A percentile compares a stretch with the other conserved stretches of the same genome.
Evolutionary conservation across 352 stramenopile species (phyloP).

Genomic region (Phytophthora constricta): DNA sequence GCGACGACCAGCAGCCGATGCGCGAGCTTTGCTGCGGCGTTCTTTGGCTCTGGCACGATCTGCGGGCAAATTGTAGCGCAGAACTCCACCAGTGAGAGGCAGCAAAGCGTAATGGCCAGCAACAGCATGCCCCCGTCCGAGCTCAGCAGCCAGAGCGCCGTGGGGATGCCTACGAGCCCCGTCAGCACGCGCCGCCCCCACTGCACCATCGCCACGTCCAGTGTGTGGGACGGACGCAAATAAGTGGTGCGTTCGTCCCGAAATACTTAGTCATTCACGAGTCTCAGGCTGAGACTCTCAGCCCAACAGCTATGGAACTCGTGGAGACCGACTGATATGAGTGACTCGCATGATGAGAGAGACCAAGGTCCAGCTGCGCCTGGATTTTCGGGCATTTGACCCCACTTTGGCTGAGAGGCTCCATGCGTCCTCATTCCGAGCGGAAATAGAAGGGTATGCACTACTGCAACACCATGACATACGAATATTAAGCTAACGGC

Average conservation of each 20-base stretch:
- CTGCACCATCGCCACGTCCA: constrained; percentile 50
- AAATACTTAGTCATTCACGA: not conserved
- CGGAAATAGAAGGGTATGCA: no score
- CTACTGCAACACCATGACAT: no score
- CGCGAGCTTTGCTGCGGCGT: constrained; percentile 5
- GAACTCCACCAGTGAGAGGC: constrained; percentile 68
- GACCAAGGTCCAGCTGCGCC: no score
- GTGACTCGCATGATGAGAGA: no score
- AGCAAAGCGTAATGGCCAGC: constrained; percentile 57
- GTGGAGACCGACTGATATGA: no score
- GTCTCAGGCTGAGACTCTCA: no score
- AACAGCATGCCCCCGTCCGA: constrained; percentile 56
- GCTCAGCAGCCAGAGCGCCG: constrained; percentile 59
- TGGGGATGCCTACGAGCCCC: constrained; percentile 63
- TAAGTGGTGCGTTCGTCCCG: not conserved
- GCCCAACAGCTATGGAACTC: no score
- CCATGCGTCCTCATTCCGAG: no score
- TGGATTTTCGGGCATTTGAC: no score
- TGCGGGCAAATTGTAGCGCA: constrained; percentile 49
- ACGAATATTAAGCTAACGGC: no score
- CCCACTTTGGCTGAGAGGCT: no score
- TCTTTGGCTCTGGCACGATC: constrained; percentile 41
- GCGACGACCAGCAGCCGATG: constrained; percentile 40
- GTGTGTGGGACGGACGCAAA: constrained; percentile 7
- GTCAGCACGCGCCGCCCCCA: constrained; percentile 66